Evolutionary conservation across 2,329 filamentous ascomycete species (phyloP), one percentile per base, ranked within the genome.

Genomic region (Aspergillus amoenus): DNA sequence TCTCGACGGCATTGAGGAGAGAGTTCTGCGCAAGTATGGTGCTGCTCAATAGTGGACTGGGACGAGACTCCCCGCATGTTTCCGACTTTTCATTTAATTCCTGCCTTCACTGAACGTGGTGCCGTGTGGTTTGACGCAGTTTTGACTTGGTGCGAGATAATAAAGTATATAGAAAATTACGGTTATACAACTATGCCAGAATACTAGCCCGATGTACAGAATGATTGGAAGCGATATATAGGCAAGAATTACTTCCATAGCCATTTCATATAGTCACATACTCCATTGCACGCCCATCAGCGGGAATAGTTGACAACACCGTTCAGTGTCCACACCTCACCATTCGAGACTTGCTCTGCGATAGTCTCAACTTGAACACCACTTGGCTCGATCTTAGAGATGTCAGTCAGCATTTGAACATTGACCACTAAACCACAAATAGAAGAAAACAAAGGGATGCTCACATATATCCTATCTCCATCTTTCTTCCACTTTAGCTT

Each of bases 401-500:
- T 39, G 44, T 62, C 22, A 64, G 56, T 66, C 39, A 52, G 42
- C 12, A 51, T 44, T 17, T 11, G 32, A 53, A 39, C 17, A 17
- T 11, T 30, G n/a, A n/a, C 21, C n/a, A 8, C 5, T 15, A 11
- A 30, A 30, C 27, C 40, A 7, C 5, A 9, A 12, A 5, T 37
- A 34, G 8, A 37, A 18, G 12, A 17, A 27, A 42, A 5, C 22
- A 50, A 37, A 5, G 17, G 50, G 22, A 4, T 52, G 79, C 85
- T 73, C 70, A 93, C 85, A 70, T 85, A 78, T 69, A 84, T 88
- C 63, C 82, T 85, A 55, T 88, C 84, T 51, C 80, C 71, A 50
- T 79, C 87, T 55, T 77, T 83, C 68, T 92, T 89, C 91, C 92
- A 97, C 88, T 89, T 96, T 47, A 97, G 70, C 64, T 89, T 85